Conservation (phyloP, 73 alveolate genomes). For the Effrenium voratum region DNA sequence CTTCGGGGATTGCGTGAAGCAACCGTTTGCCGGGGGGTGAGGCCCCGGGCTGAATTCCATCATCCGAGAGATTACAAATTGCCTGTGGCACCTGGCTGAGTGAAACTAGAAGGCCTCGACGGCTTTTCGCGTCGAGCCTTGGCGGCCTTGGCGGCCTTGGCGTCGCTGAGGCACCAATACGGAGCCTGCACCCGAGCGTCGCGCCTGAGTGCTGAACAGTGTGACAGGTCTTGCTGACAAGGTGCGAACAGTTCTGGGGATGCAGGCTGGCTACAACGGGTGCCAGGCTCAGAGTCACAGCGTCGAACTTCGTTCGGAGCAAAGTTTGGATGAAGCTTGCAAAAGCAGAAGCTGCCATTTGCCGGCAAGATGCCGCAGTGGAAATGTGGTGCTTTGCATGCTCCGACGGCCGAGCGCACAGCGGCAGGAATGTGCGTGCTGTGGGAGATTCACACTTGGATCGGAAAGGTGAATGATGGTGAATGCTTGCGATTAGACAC, state of each 20-base stretch:
- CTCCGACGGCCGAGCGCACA: too few relatives aligned
- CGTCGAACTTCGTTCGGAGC: too few relatives aligned
- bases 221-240: conserved; percentile 80
- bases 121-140: too few relatives aligned
- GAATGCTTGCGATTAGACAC: too few relatives aligned
- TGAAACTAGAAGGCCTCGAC: background rate
- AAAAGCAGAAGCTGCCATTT: too few relatives aligned
- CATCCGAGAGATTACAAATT: conserved; percentile 98
- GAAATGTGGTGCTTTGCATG: too few relatives aligned
- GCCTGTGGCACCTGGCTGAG: conserved; percentile 33
- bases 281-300: conserved; percentile 51
- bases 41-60: conserved; percentile 99
- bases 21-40: background rate
- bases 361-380: too few relatives aligned
- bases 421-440: too few relatives aligned
- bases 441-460: too few relatives aligned
- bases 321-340: too few relatives aligned
- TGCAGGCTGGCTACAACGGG: conserved; percentile 99
- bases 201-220: too few relatives aligned
- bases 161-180: conserved; percentile 47
- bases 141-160: background rate
- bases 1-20: background rate
- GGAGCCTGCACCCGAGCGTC: conserved; percentile 97
- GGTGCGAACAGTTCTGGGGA: conserved; percentile 98
- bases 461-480: too few relatives aligned